phyloP scores from a whole-genome alignment of 2,329 filamentous ascomycete genomes.

The Colletotrichum siamense region DNA sequence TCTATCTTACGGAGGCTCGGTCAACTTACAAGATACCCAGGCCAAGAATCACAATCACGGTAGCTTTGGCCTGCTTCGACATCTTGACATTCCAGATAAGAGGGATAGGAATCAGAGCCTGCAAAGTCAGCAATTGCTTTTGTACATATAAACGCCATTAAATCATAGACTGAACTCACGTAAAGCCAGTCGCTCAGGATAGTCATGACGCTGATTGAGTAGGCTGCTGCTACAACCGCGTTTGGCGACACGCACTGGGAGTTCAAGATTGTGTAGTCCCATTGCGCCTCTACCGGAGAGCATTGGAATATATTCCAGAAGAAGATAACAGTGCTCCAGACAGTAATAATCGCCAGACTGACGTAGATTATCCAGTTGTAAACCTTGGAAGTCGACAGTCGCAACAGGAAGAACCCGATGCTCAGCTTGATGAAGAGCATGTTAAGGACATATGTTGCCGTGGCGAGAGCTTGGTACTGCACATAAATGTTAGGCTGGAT shows the following conservation, averaged over 20 bases:
- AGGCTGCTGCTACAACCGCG: conserved; percentile 53
- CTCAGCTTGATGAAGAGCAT: conserved; percentile 65
- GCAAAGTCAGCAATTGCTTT: background rate
- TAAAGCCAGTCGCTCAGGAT: conserved; percentile 61
- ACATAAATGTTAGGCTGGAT: background rate
- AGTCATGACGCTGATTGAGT: conserved; percentile 57
- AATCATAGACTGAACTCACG: conserved; percentile 30
- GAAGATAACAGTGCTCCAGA: conserved; percentile 54
- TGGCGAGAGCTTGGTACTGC: conserved; percentile 57
- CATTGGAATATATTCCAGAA: conserved; percentile 61
- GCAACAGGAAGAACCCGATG: conserved; percentile 57
- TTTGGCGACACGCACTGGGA: conserved; percentile 48
- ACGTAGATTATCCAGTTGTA: conserved; percentile 55
- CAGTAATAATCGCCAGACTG: conserved; percentile 49
- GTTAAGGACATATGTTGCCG: conserved; percentile 53
- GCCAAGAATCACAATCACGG: conserved; percentile 53
- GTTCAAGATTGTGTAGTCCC: conserved; percentile 54
- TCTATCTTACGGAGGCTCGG: background rate
- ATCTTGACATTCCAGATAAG: conserved; percentile 62
- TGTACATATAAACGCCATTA: background rate
- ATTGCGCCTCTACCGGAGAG: conserved; percentile 54
- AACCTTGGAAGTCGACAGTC: conserved; percentile 48
- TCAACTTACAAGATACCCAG: conserved; percentile 53
- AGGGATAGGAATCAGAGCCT: conserved; percentile 57
- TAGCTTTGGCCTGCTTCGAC: conserved; percentile 56